Evolutionary conservation across 2,329 filamentous ascomycete genomes (phyloP), one percentile per base, ranked within the genome.

Genomic region (Aspergillus awamori): DNA sequence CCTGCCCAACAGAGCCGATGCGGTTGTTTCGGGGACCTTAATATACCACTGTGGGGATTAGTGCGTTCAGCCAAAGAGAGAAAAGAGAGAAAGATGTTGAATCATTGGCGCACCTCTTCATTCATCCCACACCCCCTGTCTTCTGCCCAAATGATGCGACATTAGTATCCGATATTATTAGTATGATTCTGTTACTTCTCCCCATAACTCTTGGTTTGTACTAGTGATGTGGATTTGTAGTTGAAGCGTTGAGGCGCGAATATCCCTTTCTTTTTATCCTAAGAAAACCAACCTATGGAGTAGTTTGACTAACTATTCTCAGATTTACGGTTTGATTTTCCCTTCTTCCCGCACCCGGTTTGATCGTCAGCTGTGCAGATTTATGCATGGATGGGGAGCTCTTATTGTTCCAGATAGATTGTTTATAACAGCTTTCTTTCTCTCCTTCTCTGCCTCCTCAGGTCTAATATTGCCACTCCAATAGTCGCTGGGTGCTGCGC

Each of bases 351-450:
- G 33, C 41, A 22, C 41, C 41, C 47, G 47, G 47, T 51, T 51
- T 51, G 47, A 51, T 51, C 47, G 47, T 51, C 47, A 15, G 15
- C 24, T 15, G 33, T 30, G 47, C 47, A 33, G 47, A 51, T 51
- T 51, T 30, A 51, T 51, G 47, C 47, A 51, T 51, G n/a, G 47
- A 49, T 24, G 26, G 15, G 41, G 41, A 36, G 41, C 41, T 45
- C 22, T 43, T 17, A 8, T 33, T 51, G 47, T 51, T 33, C 26
- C 47, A 28, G 28, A 17, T 51, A 30, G 47, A 51, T 33, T 51
- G n/a, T 17, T 45, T 36, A 36, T 36, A 36, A 36, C 41, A 45
- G 20, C 41, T 10, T 22, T 13, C 5, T 2, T 45, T 20, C 17
- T 22, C 41, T 5, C 2, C 17, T 22, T 45, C 17, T 36, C 33